phyloP scores from a whole-genome alignment of 192 early-diverging fungal genomes.

The Dispira parvispora region DNA sequence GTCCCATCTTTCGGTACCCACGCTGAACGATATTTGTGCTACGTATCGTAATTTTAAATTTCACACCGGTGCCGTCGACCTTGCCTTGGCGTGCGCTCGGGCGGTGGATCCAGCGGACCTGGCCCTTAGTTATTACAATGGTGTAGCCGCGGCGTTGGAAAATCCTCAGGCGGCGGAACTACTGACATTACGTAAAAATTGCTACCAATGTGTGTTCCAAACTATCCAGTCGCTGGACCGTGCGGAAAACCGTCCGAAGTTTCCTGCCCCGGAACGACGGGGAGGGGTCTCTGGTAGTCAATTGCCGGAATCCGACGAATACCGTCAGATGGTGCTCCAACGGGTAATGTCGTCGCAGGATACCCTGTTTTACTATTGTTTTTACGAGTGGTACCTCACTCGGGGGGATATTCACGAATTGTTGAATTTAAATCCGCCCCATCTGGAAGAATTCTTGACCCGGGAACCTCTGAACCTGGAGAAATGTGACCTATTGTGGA shows the following conservation, averaged over 20 bases:
- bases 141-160: slow-evolving; percentile 33
- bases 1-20: slow-evolving; percentile 21
- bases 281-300: background rate
- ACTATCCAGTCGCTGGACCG: slow-evolving; percentile 17
- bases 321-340: background rate
- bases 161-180: slow-evolving; percentile 22
- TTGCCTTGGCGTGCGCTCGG: slow-evolving; percentile 36
- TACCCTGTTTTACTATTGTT: slow-evolving; percentile 11
- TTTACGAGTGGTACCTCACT: slow-evolving; percentile 4
- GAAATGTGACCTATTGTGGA: slow-evolving; percentile 44
- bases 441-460: slow-evolving; percentile 22
- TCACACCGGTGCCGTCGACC: slow-evolving; percentile 25
- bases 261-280: background rate
- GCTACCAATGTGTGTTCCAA: slow-evolving; percentile 24
- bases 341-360: background rate
- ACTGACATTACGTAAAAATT: slow-evolving; percentile 16
- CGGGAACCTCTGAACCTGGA: slow-evolving; percentile 10
- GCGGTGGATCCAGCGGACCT: slow-evolving; percentile 36
- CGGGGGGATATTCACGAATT: background rate
- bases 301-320: background rate
- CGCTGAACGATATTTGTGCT: slow-evolving; percentile 29
- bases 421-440: slow-evolving; percentile 13
- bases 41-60: slow-evolving; percentile 30
- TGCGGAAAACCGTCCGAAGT: slow-evolving; percentile 1
- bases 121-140: slow-evolving; percentile 35